Conservation (phyloP, 805 yeast genomes). For the Starmerella khaoyaiensis region DNA sequence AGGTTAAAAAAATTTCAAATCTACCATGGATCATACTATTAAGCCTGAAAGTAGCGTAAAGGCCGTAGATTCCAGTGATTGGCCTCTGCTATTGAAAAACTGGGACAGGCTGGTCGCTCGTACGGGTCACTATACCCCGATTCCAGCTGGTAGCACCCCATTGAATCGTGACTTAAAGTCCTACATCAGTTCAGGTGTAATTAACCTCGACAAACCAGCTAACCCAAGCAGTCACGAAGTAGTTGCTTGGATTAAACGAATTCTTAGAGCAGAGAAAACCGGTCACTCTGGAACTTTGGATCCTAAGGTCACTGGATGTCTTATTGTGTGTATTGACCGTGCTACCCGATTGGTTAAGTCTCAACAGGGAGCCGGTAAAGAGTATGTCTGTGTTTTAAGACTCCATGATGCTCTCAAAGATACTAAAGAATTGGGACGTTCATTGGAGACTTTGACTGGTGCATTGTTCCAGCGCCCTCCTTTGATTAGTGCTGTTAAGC, state of each 20-base stretch:
- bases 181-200: constrained; percentile 87
- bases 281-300: constrained; percentile 99
- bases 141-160: constrained; percentile 91
- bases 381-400: constrained; percentile 95
- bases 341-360: constrained; percentile 97
- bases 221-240: constrained; percentile 98
- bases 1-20: constrained; percentile 5
- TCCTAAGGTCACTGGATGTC: constrained; percentile 97
- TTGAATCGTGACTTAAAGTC: constrained; percentile 83
- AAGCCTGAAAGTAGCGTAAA: constrained; percentile 74
- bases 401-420: constrained; percentile 86
- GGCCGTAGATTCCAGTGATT: constrained; percentile 73
- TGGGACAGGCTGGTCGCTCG: constrained; percentile 89
- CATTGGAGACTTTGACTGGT: constrained; percentile 91
- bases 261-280: constrained; percentile 88
- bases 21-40: constrained; percentile 38
- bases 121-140: constrained; percentile 95
- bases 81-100: constrained; percentile 91
- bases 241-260: constrained; percentile 97
- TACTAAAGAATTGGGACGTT: constrained; percentile 75
- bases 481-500: constrained; percentile 94
- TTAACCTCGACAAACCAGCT: constrained; percentile 93
- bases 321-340: constrained; percentile 94
- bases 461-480: constrained; percentile 99
- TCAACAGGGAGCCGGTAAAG: constrained; percentile 99